A percentile compares a stretch with the other conserved stretches of the same genome.
Evolutionary conservation across 2,329 filamentous ascomycete species (phyloP).

Genomic region (Paecilomyces sp.): DNA sequence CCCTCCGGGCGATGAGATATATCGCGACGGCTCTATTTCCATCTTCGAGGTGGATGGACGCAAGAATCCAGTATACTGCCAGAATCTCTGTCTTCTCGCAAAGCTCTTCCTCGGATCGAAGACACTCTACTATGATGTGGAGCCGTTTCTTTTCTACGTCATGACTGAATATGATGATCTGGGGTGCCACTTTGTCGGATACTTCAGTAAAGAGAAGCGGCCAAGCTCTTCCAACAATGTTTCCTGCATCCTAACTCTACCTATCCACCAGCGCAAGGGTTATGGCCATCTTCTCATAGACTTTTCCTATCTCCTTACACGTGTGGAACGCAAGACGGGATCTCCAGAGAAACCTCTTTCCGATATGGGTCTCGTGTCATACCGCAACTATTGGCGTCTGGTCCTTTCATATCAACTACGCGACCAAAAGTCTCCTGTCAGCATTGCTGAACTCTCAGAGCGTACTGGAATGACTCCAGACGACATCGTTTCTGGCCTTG

Average conservation of each 20-base stretch:
- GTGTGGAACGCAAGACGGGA: conserved; percentile 86
- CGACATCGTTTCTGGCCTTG: conserved; percentile 88
- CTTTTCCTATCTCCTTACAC: conserved; percentile 93
- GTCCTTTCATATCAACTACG: conserved; percentile 80
- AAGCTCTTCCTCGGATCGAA: conserved; percentile 98
- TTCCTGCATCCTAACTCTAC: conserved; percentile 90
- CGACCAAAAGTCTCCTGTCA: conserved; percentile 50
- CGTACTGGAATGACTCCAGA: conserved; percentile 93
- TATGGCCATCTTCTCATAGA: conserved; percentile 96
- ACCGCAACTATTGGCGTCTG: conserved; percentile 93
- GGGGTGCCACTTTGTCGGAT: conserved; percentile 95
- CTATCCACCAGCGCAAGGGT: conserved; percentile 93
- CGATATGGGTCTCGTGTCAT: conserved; percentile 95
- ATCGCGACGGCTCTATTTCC: conserved; percentile 85
- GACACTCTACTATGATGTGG: conserved; percentile 98
- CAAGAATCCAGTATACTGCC: conserved; percentile 90
- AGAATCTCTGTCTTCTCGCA: conserved; percentile 86
- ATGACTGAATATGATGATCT: conserved; percentile 87
- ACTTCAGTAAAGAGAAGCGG: conserved; percentile 97
- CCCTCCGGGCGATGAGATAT: conserved; percentile 95
- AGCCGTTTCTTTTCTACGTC: conserved; percentile 97
- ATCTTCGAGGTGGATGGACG: conserved; percentile 97
- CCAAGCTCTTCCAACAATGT: conserved; percentile 95
- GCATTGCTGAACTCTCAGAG: conserved; percentile 57
- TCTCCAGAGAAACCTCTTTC: conserved; percentile 96